A percentile compares a stretch with the other conserved stretches of the same genome.
These are phyloP conservation scores for Fusarium verticillioides DNA, from an alignment of 2,329 filamentous ascomycete species.

Conservation along the genomic window DNA sequence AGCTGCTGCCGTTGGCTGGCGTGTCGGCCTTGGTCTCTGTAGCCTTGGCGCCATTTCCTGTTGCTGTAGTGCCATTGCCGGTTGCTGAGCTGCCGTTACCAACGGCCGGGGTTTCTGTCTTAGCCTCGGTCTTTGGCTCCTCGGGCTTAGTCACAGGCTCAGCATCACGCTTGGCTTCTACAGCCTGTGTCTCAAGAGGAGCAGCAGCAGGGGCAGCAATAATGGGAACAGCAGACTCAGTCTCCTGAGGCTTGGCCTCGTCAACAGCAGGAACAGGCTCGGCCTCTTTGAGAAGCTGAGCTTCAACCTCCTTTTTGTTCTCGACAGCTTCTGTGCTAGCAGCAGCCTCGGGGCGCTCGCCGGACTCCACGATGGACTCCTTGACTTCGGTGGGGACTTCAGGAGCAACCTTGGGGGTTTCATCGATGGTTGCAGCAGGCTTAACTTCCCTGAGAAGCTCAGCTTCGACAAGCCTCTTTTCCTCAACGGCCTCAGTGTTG, in stretches of 20 bases:
- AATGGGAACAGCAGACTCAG: constrained; percentile 2
- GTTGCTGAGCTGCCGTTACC: constrained; percentile 36
- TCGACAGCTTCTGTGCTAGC: constrained; percentile 74
- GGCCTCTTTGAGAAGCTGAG: constrained; percentile 76
- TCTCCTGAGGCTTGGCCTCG: constrained; percentile 71
- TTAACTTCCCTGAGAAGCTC: constrained; percentile 76
- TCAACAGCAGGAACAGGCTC: constrained; percentile 54
- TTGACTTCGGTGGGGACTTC: constrained; percentile 67
- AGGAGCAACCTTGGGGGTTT: constrained; percentile 56
- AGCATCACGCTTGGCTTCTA: constrained; percentile 6
- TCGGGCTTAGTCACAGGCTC: constrained; percentile 8
- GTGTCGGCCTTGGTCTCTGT: constrained; percentile 39
- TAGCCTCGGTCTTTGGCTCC: constrained; percentile 17
- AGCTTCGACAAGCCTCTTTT: constrained; percentile 77
- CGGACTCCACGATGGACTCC: constrained; percentile 67
- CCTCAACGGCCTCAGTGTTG: constrained; percentile 71
- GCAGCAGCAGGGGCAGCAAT: constrained; percentile 8
- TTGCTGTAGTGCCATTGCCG: constrained; percentile 32
- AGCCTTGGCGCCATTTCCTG: constrained; percentile 36
- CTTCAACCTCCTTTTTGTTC: constrained; percentile 80
- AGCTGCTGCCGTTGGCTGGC: constrained; percentile 27
- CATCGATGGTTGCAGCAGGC: constrained; percentile 52
- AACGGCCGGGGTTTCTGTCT: constrained; percentile 29
- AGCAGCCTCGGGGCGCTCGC: constrained; percentile 75
- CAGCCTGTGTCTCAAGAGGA: constrained; percentile 22